Evolutionary conservation across 495 filamentous ascomycete genomes (phyloP), one percentile per base, ranked within the genome.

Genomic region (Penicillium samsonianum): DNA sequence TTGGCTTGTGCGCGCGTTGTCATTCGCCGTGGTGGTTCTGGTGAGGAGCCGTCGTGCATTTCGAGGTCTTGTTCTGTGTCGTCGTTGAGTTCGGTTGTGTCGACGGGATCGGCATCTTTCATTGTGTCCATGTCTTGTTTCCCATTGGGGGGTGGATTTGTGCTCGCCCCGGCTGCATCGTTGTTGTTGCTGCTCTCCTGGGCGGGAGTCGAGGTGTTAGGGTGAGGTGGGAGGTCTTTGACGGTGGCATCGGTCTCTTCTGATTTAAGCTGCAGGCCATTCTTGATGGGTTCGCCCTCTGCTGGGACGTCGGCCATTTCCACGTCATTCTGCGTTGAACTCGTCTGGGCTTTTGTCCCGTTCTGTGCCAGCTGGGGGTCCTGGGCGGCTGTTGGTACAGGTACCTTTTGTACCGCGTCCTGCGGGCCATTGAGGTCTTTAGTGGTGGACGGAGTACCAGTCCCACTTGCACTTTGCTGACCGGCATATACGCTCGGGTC

Each of bases 1-100:
- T 82, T 85, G 52, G 81, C 82, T 69, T 82, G 84, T 3, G 82
- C 83, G 52, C 86, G 79, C 10, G 91, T 87, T 19, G 83, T 87
- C 83, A 89, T 91, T 28, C 87, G 84, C 58, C 82, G 84, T 8
- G 82, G 81, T 17, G 73, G 78, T 59, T 76, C 69, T 3, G 71
- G 67, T 3, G 73, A 72, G 14, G 67, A 67, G 0, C 67, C 72
- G 42, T 76, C 72, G 26, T 67, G 63, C 72, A 77, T 75, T 59
- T 78, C 73, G 28, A 61, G 67, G 33, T 76, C 72, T 42, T 61
- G 53, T 37, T 73, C 68, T 30, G 49, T 61, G 6, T 69, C 65
- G 12, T 69, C 64, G 44, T 61, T 61, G 8, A 30, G 38, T 43
- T 64, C 60, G 28, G 51, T 55, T 1, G 6, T 14, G 12, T 61